Evolutionary conservation across 352 stramenopile species (phyloP), one percentile per base, ranked within the genome.

Genomic region (Thalassiosira delicatula): DNA sequence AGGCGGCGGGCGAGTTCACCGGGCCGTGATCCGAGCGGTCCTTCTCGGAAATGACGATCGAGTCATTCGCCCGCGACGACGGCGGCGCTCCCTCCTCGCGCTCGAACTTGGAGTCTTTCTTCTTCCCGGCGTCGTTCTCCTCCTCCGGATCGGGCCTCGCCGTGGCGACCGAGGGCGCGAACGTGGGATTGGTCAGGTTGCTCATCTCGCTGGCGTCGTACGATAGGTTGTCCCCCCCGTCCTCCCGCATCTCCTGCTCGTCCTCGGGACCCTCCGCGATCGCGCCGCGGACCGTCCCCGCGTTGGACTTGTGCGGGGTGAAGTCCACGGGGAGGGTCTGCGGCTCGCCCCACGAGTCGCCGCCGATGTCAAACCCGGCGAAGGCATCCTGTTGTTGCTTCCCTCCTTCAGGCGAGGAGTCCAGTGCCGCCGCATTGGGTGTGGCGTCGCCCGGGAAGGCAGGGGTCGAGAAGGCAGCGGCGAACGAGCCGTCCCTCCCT

Each of bases 101-200:
- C n/a, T n/a, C n/a, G n/a, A n/a, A n/a, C n/a, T n/a, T n/a, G n/a
- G n/a, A n/a, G n/a, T n/a, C n/a, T n/a, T n/a, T 37, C 23, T 70
- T 71, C 37, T 21, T 63, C 1, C 19, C 12, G n/a, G 21, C 59
- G 19, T 23, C n/a, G n/a, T 76, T 60, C 60, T 69, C 57, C 3
- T 40, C 57, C 62, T 83, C 69, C 46, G 67, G 30, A 73, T 83
- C 75, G 11, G 61, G 68, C 54, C 27, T 67, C 9, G 27, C 44
- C 4, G 49, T 23, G 9, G 67, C 1, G 5, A 53, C 33, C 37
- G 74, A 49, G 29, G 60, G 75, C 9, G 74, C 42, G 67, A 80
- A 86, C 1, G 79, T 80, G 44, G 79, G 79, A 70, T 87, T 67
- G 27, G 80, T 87, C 3, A 87, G 61, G 56, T 87, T 74, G 21